Evolutionary conservation across 2,329 filamentous ascomycete genomes (phyloP).

Genomic region (Colletotrichum sp.): DNA sequence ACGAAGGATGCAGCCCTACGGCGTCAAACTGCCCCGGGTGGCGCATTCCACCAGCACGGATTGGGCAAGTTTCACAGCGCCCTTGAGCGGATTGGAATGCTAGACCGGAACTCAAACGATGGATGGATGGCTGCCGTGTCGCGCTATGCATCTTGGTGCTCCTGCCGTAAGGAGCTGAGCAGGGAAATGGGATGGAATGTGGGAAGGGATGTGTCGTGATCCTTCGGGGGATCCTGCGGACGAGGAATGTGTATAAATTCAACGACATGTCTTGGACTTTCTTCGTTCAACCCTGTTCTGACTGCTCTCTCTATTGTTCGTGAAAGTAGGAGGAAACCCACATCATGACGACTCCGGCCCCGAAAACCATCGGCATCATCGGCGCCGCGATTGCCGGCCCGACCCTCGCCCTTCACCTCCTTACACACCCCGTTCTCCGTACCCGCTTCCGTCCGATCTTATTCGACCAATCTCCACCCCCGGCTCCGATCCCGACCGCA

Average conservation of each 20-base stretch:
- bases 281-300: not conserved
- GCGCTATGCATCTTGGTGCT: not conserved
- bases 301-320: not conserved
- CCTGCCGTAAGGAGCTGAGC: not conserved
- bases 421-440: constrained; percentile 22
- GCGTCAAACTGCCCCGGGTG: not conserved
- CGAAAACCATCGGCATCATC: constrained; percentile 15
- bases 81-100: not conserved
- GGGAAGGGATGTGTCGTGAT: not conserved
- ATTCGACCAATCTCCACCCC: constrained; percentile 6
- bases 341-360: not conserved
- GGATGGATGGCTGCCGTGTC: not conserved
- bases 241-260: not conserved
- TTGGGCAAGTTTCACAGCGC: not conserved
- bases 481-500: not conserved
- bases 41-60: not conserved
- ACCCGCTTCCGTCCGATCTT: constrained; percentile 7
- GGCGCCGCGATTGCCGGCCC: constrained; percentile 19
- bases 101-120: not conserved
- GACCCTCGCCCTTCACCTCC: constrained; percentile 20
- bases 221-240: not conserved
- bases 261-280: not conserved
- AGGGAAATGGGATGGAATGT: not conserved
- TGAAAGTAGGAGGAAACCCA: not conserved
- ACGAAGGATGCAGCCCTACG: not conserved